Conservation (phyloP, 148 eudicot genomes). For the Spergularia bocconei region DNA sequence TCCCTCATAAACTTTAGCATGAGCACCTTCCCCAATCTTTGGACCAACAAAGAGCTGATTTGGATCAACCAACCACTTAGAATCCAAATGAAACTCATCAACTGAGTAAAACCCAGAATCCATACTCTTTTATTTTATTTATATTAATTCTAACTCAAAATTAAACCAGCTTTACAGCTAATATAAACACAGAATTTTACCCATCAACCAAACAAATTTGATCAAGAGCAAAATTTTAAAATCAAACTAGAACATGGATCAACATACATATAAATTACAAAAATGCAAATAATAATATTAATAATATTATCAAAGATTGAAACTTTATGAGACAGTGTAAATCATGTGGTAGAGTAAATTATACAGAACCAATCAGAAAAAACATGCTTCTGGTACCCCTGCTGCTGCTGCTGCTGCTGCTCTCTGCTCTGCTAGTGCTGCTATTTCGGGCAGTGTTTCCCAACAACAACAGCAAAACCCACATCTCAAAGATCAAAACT, state of each 20-base stretch:
- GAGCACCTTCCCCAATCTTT: conserved; percentile 55
- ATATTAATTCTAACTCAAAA: conserved; percentile 5
- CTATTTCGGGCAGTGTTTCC: conserved; percentile 21
- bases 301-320: too few species aligned
- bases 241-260: not conserved
- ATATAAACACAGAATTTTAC: conserved; percentile 8
- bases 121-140: conserved; percentile 15
- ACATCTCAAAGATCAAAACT: conserved; percentile 32
- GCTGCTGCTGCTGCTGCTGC: conserved; percentile 14
- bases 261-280: conserved; percentile 6
- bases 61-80: conserved; percentile 47
- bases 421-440: conserved; percentile 5
- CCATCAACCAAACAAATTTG: conserved; percentile 14
- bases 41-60: conserved; percentile 48
- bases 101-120: conserved; percentile 38
- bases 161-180: conserved; percentile 15
- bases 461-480: conserved; percentile 19
- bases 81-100: conserved; percentile 42
- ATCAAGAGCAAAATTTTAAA: conserved; percentile 16
- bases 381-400: conserved; percentile 15
- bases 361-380: conserved; percentile 15
- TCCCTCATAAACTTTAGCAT: conserved; percentile 54
- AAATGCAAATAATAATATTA: not conserved
- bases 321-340: not conserved
- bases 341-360: not conserved